Base-by-base conservation (phyloP, 805 yeast genomes). In the Schwanniomyces polymorphus region DNA sequence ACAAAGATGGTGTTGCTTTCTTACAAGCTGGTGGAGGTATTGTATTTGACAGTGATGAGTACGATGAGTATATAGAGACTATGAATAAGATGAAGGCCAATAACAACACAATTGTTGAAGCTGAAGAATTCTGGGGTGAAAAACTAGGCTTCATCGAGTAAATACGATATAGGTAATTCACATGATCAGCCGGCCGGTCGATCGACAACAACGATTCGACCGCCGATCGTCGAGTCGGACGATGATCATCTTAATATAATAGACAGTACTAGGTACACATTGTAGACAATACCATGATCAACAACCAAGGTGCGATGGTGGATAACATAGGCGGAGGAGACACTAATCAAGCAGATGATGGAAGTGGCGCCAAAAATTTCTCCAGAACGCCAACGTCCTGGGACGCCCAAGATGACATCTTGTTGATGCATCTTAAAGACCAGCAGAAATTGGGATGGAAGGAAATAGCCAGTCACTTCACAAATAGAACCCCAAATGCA, bases 11-110 rank as follows among this genome's bases (percentile, higher is more conserved):
- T 23, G 75, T 81, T 44, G 97, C 97, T 0, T 92, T 91, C 60
- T 75, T 94, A 57, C 99, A 94, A 75, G 98, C 99, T 2, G 99
- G 99, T 54, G 99, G 99, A 47, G 99, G 99, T 49, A 94, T 94
- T 64, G 99, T 94, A 21, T 85, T 76, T 64, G 99, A 94, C 65
- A 86, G 96, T 53, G 97, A 94, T 65, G 96, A 95, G 47, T 84
- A 85, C 59, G 99, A 92, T 52, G 99, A 94, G 72, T 94, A 91
- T 66, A 74, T 91, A 41, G 99, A 94, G 74, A 94, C 98, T 1
- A 85, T 94, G 86, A 94, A 94, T 76, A 94, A 94, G 74, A 91
- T 94, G 96, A 83, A 79, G 72, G 95, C 98, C 47, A 94, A 94
- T 70, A 86, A 86, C 67, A 81, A 82, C 54, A 90, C 97, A 11